These are phyloP conservation scores for Aureobasidium sp. DNA, from an alignment of 2,329 filamentous ascomycete genomes.

Conservation along the genomic window DNA sequence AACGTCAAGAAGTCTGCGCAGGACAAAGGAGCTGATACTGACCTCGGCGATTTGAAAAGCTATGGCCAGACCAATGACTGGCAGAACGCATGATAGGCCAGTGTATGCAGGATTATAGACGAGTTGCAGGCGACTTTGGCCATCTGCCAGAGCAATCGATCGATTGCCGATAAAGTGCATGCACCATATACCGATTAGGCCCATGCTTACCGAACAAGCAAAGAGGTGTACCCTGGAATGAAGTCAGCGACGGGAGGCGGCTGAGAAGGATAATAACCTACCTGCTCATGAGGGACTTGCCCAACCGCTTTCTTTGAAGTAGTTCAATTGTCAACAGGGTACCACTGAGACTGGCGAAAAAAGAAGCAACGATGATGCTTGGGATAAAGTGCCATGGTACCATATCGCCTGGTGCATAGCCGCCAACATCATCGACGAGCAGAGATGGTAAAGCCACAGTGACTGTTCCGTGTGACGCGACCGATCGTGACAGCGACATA, in stretches of 20 bases:
- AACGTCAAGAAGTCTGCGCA: slow-evolving; percentile 32
- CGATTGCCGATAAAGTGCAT: slow-evolving; percentile 80
- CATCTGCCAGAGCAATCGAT: slow-evolving; percentile 63
- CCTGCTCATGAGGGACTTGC: slow-evolving; percentile 63
- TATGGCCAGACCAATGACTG: slow-evolving; percentile 64
- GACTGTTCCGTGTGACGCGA: neutral
- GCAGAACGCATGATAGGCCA: slow-evolving; percentile 70
- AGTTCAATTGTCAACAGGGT: slow-evolving; percentile 74
- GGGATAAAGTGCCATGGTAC: slow-evolving; percentile 38
- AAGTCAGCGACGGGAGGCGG: neutral
- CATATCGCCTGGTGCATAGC: slow-evolving; percentile 29
- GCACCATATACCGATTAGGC: slow-evolving; percentile 45
- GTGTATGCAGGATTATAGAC: slow-evolving; percentile 67
- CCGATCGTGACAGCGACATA: neutral
- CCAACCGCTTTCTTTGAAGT: slow-evolving; percentile 67
- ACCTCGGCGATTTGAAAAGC: slow-evolving; percentile 63
- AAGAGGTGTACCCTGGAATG: slow-evolving; percentile 30
- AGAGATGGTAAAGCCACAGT: neutral
- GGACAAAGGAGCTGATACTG: slow-evolving; percentile 25
- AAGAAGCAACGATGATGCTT: slow-evolving; percentile 62
- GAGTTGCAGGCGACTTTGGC: slow-evolving; percentile 58
- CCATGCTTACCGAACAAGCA: slow-evolving; percentile 38
- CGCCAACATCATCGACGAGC: neutral
- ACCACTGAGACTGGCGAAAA: slow-evolving; percentile 65
- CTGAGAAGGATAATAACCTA: slow-evolving; percentile 32